Percentiles rank a stretch among this genome's conserved stretches.
Conservation (phyloP, 2,329 filamentous ascomycete species). For the Graphilbum ipis-grandicollis region DNA sequence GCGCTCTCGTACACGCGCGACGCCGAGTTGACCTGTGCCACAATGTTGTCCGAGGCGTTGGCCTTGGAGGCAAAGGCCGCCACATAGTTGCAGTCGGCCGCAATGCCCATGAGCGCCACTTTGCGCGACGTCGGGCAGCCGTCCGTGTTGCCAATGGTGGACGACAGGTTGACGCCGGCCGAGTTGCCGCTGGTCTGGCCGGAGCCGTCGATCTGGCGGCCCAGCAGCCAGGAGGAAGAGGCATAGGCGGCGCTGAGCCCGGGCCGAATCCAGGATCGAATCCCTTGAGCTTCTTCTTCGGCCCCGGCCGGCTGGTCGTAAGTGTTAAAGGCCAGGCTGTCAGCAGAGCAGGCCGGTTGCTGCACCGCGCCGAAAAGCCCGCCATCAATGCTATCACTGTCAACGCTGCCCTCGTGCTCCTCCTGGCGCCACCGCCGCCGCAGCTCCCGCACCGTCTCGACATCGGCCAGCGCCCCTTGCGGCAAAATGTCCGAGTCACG, state of each 20-base stretch:
- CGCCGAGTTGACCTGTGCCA: slow-evolving; percentile 69
- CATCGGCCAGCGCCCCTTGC: slow-evolving; percentile 20
- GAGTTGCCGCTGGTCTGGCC: slow-evolving; percentile 47
- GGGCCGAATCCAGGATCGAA: slow-evolving; percentile 1
- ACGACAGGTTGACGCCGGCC: slow-evolving; percentile 60
- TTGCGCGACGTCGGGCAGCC: slow-evolving; percentile 84
- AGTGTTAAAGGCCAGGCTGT: slow-evolving; percentile 66
- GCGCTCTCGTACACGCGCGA: slow-evolving; percentile 76
- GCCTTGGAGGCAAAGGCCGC: slow-evolving; percentile 48
- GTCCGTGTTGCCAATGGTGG: slow-evolving; percentile 61
- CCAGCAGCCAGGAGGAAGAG: slow-evolving; percentile 46
- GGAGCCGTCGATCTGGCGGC: slow-evolving; percentile 54
- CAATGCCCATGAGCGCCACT: slow-evolving; percentile 80
- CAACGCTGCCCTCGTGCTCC: slow-evolving; percentile 16
- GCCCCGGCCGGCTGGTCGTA: slow-evolving; percentile 20
- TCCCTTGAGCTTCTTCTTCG: no score
- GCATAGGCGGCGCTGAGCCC: no score
- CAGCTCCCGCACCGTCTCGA: slow-evolving; percentile 31
- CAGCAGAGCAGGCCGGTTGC: slow-evolving; percentile 45
- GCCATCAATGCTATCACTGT: not conserved
- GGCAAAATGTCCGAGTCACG: slow-evolving; percentile 67
- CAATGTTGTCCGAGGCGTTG: slow-evolving; percentile 56
- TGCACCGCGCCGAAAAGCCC: not conserved
- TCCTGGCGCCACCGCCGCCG: slow-evolving; percentile 31
- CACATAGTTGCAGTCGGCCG: slow-evolving; percentile 84